Conservation (phyloP, 257 asterid genomes). For the Plectranthus barbatus region DNA sequence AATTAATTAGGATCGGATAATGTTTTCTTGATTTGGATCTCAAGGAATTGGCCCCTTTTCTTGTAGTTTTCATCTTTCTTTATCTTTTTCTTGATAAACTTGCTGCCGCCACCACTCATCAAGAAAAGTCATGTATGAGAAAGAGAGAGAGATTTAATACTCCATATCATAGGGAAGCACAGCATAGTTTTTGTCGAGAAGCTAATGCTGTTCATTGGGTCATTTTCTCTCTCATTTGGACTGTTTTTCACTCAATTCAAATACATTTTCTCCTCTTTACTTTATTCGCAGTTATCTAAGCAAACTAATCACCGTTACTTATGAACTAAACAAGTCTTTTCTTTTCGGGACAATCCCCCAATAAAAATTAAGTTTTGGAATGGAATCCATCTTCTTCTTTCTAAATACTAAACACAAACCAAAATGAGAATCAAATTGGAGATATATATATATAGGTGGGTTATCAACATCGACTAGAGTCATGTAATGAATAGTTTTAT, state of each 20-base stretch:
- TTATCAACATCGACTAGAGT: too few relatives aligned
- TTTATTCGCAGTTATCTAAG: too few relatives aligned
- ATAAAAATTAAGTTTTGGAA: too few relatives aligned
- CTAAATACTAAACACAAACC: too few relatives aligned
- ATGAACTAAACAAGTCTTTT: too few relatives aligned
- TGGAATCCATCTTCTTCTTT: too few relatives aligned
- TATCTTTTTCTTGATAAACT: slow-evolving; percentile 12
- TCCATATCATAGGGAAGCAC: not conserved
- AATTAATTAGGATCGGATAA: not conserved
- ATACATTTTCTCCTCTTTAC: not conserved
- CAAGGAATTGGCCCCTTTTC: not conserved
- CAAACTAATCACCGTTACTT: too few relatives aligned
- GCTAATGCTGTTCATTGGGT: slow-evolving; percentile 19
- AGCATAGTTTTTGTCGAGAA: slow-evolving; percentile 22
- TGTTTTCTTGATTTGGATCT: slow-evolving; percentile 19
- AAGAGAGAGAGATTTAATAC: not conserved
- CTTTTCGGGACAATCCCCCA: too few relatives aligned
- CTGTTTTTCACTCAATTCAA: slow-evolving; percentile 6
- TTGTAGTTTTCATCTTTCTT: slow-evolving; percentile 2
- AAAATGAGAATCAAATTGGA: too few relatives aligned
- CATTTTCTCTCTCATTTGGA: not conserved
- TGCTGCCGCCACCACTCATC: slow-evolving; percentile 11
- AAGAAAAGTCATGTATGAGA: not conserved
- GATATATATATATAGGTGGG: too few relatives aligned
- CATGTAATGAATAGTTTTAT: too few relatives aligned